Evolutionary conservation across 805 yeast species (phyloP).

Genomic region (Lipomyces orientalis): DNA sequence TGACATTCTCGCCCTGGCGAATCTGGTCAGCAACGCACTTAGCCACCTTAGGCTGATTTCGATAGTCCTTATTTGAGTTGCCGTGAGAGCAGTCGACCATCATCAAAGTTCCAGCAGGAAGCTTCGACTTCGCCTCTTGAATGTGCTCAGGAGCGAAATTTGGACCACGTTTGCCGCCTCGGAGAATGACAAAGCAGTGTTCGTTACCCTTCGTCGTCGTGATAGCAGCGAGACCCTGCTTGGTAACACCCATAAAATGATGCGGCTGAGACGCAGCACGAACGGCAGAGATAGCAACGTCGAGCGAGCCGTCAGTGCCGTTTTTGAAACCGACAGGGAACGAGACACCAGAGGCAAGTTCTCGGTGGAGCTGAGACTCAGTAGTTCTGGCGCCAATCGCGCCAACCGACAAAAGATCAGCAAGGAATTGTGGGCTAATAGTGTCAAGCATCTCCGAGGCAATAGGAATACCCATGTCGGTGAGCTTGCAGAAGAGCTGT

Average conservation of each 20-base stretch:
- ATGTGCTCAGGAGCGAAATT: slow-evolving; percentile 87
- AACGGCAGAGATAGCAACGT: slow-evolving; percentile 93
- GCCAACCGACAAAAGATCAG: slow-evolving; percentile 90
- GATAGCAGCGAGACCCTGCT: slow-evolving; percentile 96
- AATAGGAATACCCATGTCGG: slow-evolving; percentile 82
- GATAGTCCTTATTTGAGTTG: slow-evolving; percentile 90
- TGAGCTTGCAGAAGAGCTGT: slow-evolving; percentile 80
- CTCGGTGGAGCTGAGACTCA: slow-evolving; percentile 97
- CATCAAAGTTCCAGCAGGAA: slow-evolving; percentile 54
- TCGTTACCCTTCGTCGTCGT: slow-evolving; percentile 95
- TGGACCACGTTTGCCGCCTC: slow-evolving; percentile 96
- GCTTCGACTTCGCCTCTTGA: slow-evolving; percentile 69
- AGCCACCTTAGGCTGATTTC: slow-evolving; percentile 94
- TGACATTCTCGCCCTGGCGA: slow-evolving; percentile 73
- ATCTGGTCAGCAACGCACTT: slow-evolving; percentile 81
- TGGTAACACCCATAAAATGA: slow-evolving; percentile 96
- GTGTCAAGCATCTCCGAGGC: slow-evolving; percentile 99
- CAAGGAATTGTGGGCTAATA: slow-evolving; percentile 92
- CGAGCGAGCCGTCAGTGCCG: slow-evolving; percentile 95
- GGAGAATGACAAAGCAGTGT: slow-evolving; percentile 88
- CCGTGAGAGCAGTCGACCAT: slow-evolving; percentile 99
- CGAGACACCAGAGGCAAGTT: slow-evolving; percentile 95
- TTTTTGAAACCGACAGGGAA: slow-evolving; percentile 99
- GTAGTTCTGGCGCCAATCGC: slow-evolving; percentile 99
- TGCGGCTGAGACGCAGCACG: slow-evolving; percentile 90